Base-by-base conservation (phyloP, 345 rosid species). In the Linum tenue region DNA sequence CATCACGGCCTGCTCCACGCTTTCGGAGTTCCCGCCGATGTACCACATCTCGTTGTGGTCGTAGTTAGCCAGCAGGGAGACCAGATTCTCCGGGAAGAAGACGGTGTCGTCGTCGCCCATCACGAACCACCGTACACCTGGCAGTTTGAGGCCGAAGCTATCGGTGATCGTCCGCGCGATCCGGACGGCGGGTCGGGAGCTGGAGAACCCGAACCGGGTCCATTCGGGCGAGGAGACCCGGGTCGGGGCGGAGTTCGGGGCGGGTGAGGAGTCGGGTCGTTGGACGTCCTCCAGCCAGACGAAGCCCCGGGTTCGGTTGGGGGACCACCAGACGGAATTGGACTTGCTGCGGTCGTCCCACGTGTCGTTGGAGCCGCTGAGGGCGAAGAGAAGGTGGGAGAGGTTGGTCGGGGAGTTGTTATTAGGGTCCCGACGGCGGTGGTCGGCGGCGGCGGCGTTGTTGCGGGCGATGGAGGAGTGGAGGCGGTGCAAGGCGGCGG, bases 81-180 rank as follows among this genome's bases (percentile, higher is more conserved):
- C 88, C 55, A 92, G 69, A 75, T 87, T 89, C 2, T 80, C 78
- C 0, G 85, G 44, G 78, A 82, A 89, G 71, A 74, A 89, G 71
- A 92, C 86, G 43, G 96, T 86, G 51, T 87, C 98, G 39, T 92
- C 98, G 14, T 92, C 98, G 43, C 98, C 98, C 95, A 92, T 82
- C 14, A 92, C 95, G 72, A 89, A 87, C 98, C 98, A 92, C 74
- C 98, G 59, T 37, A 89, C 92, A 9, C 78, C 63, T 0, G 84
- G 84, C 56, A 76, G 59, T 44, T 66, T 69, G 35, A 83, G 44
- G 12, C 68, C 69, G 50, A 80, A 85, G 74, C 85, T 83, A 55
- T 92, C 96, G 74, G 77, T 70, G 55, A 89, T 78, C 5, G 87
- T 76, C 69, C 98, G 74, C 5, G 98, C 90, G 62, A 92, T 80